phyloP scores from a whole-genome alignment of 1,284 basidiomycete species.

The Leccinum pachyderme region DNA sequence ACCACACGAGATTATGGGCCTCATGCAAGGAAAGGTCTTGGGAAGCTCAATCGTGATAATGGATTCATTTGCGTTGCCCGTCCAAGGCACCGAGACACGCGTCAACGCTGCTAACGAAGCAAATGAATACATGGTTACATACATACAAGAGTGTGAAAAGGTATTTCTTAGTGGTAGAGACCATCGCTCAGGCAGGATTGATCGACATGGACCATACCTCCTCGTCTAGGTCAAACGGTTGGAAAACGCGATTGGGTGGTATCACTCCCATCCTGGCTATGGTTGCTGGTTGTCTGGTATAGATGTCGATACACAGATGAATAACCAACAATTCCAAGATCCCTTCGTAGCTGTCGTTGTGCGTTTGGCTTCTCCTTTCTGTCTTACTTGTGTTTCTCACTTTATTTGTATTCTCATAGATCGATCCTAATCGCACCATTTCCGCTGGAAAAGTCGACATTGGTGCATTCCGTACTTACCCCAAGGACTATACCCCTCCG shows the following conservation, averaged over 20 bases:
- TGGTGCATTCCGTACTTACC: slow-evolving; percentile 96
- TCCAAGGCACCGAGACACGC: slow-evolving; percentile 98
- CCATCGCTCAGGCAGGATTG: neutral
- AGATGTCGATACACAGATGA: slow-evolving; percentile 94
- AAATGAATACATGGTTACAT: slow-evolving; percentile 98
- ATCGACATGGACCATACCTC: neutral
- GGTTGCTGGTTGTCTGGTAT: slow-evolving; percentile 98
- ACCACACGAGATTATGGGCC: slow-evolving; percentile 98
- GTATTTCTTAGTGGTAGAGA: slow-evolving; percentile 39
- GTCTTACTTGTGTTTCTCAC: neutral
- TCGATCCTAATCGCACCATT: slow-evolving; percentile 97
- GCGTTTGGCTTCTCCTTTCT: slow-evolving; percentile 32
- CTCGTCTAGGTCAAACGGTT: slow-evolving; percentile 67
- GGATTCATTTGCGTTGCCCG: slow-evolving; percentile 96
- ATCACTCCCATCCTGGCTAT: slow-evolving; percentile 97
- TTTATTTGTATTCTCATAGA: slow-evolving; percentile 46
- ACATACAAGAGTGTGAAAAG: slow-evolving; percentile 76
- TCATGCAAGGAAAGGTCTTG: slow-evolving; percentile 97
- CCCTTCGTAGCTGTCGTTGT: slow-evolving; percentile 98
- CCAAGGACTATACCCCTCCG: slow-evolving; percentile 86
- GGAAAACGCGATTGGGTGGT: slow-evolving; percentile 97
- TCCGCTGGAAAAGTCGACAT: slow-evolving; percentile 98
- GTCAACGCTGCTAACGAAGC: slow-evolving; percentile 97
- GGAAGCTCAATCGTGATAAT: slow-evolving; percentile 87
- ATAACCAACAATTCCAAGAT: slow-evolving; percentile 92